Evolutionary conservation across 139 green algal genomes (phyloP).

Genomic region (Picochlorum sp.): DNA sequence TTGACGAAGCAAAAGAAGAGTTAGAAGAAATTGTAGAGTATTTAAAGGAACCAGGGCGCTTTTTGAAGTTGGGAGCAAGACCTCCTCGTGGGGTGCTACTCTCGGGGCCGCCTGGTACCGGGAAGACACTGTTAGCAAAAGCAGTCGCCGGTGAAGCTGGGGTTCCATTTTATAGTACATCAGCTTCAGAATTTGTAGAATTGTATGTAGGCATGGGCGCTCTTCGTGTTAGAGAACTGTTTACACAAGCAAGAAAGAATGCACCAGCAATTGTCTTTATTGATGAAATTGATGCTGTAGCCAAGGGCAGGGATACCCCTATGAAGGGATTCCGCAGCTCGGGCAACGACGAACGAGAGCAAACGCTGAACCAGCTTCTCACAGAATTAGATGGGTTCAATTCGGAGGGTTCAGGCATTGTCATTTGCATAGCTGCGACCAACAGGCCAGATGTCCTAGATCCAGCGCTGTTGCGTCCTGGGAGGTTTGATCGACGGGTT

Average conservation of each 20-base stretch:
- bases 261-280: constrained; percentile 89
- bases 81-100: constrained; percentile 61
- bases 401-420: constrained; percentile 27
- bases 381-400: constrained; percentile 84
- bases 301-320: constrained; percentile 55
- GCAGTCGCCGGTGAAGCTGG: constrained; percentile 63
- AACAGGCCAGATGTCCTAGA: constrained; percentile 87
- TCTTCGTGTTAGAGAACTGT: constrained; percentile 71
- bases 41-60: constrained; percentile 60
- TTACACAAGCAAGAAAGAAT: constrained; percentile 61
- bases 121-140: constrained; percentile 69
- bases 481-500: constrained; percentile 74
- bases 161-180: constrained; percentile 81
- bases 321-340: constrained; percentile 36
- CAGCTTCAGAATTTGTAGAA: constrained; percentile 81
- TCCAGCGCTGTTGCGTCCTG: constrained; percentile 65
- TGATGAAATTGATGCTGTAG: constrained; percentile 86
- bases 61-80: constrained; percentile 57
- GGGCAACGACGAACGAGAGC: constrained; percentile 82
- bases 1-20: constrained; percentile 86
- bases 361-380: constrained; percentile 89
- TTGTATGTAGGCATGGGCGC: constrained; percentile 91
- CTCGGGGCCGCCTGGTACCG: constrained; percentile 55
- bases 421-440: constrained; percentile 83
- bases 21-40: constrained; percentile 81